These are phyloP conservation scores for Pythium chondricola DNA, from an alignment of 352 stramenopile species.

Conservation along the genomic window DNA sequence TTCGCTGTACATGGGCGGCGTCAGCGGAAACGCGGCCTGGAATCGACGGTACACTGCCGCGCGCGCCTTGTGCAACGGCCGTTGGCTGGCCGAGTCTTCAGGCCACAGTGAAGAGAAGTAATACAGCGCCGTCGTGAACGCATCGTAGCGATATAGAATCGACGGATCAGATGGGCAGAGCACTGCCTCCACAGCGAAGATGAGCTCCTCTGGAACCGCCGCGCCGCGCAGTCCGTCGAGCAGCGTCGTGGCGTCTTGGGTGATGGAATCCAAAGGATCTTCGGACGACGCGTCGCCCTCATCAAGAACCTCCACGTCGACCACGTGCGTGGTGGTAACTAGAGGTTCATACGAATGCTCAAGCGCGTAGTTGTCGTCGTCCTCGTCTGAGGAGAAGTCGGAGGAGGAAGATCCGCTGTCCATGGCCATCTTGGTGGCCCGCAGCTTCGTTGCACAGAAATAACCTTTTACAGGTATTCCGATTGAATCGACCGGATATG, in stretches of 20 bases:
- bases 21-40: slow-evolving; percentile 49
- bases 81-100: slow-evolving; percentile 9
- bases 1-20: slow-evolving; percentile 45
- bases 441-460: too few relatives aligned
- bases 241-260: slow-evolving; percentile 14
- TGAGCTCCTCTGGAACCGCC: slow-evolving; percentile 3
- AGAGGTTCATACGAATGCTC: slow-evolving; percentile 2
- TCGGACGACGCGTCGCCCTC: slow-evolving; percentile 19
- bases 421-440: neutral
- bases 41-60: slow-evolving; percentile 36
- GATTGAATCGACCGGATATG: too few relatives aligned
- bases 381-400: slow-evolving; percentile 20
- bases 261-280: too few relatives aligned
- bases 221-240: slow-evolving; percentile 3
- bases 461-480: too few relatives aligned
- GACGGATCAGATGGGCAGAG: neutral
- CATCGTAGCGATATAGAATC: slow-evolving; percentile 15
- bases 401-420: slow-evolving; percentile 17
- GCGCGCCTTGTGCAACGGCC: slow-evolving; percentile 24
- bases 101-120: slow-evolving; percentile 16
- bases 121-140: slow-evolving; percentile 18
- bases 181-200: slow-evolving; percentile 8
- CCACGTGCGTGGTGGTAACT: slow-evolving; percentile 10
- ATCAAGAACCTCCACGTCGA: slow-evolving; percentile 32
- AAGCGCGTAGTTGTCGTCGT: slow-evolving; percentile 8